These are phyloP conservation scores for Phytophthora pinifolia DNA, from an alignment of 352 stramenopile species.

Conservation along the genomic window DNA sequence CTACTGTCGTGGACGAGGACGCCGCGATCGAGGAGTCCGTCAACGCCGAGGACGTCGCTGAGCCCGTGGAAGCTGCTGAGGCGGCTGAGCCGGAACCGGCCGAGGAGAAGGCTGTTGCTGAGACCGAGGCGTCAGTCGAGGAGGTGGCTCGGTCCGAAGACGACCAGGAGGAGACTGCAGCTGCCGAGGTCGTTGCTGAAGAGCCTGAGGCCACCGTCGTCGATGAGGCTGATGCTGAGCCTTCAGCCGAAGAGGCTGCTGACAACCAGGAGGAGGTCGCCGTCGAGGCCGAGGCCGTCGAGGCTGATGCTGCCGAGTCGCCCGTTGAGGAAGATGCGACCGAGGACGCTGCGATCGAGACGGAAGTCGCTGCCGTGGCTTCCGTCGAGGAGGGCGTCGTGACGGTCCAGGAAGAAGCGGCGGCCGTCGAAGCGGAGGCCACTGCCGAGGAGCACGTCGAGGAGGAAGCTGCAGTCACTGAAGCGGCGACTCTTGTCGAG, in stretches of 20 bases:
- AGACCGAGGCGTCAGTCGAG: not conserved
- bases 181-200: not conserved
- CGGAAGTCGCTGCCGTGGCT: not conserved
- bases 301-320: conserved; percentile 6
- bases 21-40: not conserved
- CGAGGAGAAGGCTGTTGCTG: not conserved
- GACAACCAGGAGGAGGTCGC: not conserved
- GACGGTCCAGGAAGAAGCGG: not conserved
- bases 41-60: too few relatives aligned
- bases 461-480: not conserved
- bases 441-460: not conserved
- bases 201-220: not conserved
- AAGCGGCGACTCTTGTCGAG: not conserved
- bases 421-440: not conserved
- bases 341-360: conserved; percentile 1
- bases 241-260: not conserved
- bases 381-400: not conserved
- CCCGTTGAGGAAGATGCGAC: not conserved
- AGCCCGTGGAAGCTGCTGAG: too few relatives aligned
- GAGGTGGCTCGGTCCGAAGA: not conserved
- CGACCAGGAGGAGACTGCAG: not conserved
- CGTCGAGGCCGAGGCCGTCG: conserved; percentile 1
- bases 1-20: not conserved
- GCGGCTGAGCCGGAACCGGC: not conserved
- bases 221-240: not conserved